Evolutionary conservation across 331 rosid species (phyloP), one percentile per base, ranked within the genome.

Genomic region (Spiraea crenata): DNA sequence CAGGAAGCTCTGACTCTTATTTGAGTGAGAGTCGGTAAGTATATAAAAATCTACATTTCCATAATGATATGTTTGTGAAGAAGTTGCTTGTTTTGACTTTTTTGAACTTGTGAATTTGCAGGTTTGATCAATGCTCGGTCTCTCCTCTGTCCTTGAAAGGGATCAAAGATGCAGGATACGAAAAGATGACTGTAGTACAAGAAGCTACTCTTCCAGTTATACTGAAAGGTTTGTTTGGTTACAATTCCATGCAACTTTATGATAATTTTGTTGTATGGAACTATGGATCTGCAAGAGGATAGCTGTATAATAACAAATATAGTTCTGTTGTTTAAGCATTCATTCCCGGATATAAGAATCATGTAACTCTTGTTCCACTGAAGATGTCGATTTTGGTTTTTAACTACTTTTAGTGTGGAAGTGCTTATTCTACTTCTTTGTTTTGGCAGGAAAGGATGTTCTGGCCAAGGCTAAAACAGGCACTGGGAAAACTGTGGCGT

Each of bases 391-490:
- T 61, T 61, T 3, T 61, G 16, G 14, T 51, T 74, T 25, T 14
- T 40, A 8, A 67, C 48, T 3, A 20, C 54, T 63, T 16, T 34
- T 50, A 63, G 31, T 25, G 31, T 67, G 46, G n/a, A 34, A 66
- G 9, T 59, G 50, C 77, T 82, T 37, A 67, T 72, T 72, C 73
- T 56, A 25, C 39, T 66, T 51, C 6, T 34, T 70, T 73, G 8
- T 52, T 61, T 82, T 75, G 84, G 56, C 69, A 95, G 98, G 99
- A 75, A 95, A 89, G 90, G 98, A 95, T 80, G 98, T 95, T 61
- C 93, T 95, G 45, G 99, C 98, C 76, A 95, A 89, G 83, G 98
- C 99, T 58, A 95, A 63, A 85, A 95, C 98, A 17, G 99, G 99
- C 74, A 95, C 99, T 1, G 99, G 99, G 61, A 95, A 95, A 89